Evolutionary conservation across 106 monocot genomes (phyloP), one percentile per base, ranked within the genome.

Genomic region (Apostasia shenzhenica): DNA sequence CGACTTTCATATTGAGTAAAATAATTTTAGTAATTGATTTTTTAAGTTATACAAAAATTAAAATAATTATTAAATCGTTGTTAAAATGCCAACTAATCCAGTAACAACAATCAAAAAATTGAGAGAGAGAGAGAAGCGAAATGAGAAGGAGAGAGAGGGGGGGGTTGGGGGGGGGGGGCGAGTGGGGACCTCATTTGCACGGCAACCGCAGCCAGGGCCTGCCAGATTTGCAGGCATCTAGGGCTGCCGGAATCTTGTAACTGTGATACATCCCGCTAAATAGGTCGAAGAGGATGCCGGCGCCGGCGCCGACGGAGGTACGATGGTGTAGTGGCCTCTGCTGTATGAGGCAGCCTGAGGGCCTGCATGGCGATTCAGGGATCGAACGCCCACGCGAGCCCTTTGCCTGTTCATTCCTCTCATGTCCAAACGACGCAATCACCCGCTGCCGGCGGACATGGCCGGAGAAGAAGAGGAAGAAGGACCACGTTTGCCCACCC

Each of bases 401-500:
- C 42, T 51, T 13, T 53, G 45, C 42, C 92, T 76, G 52, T 68
- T 50, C 59, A 64, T 77, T 59, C 97, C 59, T 63, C 92, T 78
- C 97, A 97, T 97, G 79, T 97, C 97, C 50, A n/a, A 87, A 45
- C 2, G 97, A 89, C 1, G 89, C 97, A 52, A 97, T 92, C 67
- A 97, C n/a, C 63, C 0, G 92, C 74, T 5, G n/a, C 86, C 97
- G 2, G 88, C 97, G n/a, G 6, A 86, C 97, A 48, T 97, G 97
- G 1, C 97, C 97, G 3, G 92, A 97, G 89, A 86, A 97, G 85
- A 97, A 97, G 63, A 97, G 92, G 81, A 87, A 97, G 78, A 97
- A 97, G 49, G 92, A 92, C n/a, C 8, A 92, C 92, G 49, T n/a
- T 97, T 97, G 8, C 84, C 97, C 49, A 97, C 92, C 2, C n/a